A percentile compares a stretch with the other conserved stretches of the same genome.
These are phyloP conservation scores for Didymella lethalis DNA, from an alignment of 2,329 filamentous ascomycete species.

Conservation along the genomic window DNA sequence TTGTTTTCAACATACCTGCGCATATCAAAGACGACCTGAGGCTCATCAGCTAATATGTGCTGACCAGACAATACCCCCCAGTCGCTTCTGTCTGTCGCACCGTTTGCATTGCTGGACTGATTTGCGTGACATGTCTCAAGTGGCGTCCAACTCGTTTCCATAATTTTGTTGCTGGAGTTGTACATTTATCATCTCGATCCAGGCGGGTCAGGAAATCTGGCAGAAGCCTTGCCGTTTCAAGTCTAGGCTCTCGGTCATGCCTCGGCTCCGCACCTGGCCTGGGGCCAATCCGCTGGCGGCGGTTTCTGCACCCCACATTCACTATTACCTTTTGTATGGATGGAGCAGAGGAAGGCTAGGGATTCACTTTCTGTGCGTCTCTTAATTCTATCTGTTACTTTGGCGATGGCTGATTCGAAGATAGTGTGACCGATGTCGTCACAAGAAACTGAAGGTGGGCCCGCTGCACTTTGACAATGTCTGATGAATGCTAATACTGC, in stretches of 20 bases:
- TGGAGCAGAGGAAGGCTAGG: conserved; percentile 35
- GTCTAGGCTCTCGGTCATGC: conserved; percentile 1
- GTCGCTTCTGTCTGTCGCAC: too few relatives aligned
- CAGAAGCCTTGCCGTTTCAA: background rate
- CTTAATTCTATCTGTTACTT: background rate
- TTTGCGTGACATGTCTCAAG: too few relatives aligned
- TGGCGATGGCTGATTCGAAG: conserved; percentile 11
- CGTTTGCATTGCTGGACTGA: too few relatives aligned
- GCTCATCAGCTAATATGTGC: too few relatives aligned
- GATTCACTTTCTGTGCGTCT: conserved; percentile 26
- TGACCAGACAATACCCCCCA: too few relatives aligned
- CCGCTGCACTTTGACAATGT: background rate
- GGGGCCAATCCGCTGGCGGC: background rate
- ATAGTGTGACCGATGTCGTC: conserved; percentile 36
- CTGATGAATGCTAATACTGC: background rate
- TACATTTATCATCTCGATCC: too few relatives aligned
- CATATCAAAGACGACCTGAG: too few relatives aligned
- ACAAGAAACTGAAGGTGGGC: conserved; percentile 35
- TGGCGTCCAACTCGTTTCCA: too few relatives aligned
- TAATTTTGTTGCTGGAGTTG: too few relatives aligned
- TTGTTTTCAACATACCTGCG: too few relatives aligned
- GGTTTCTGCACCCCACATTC: conserved; percentile 14
- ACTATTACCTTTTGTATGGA: conserved; percentile 25
- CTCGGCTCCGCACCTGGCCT: conserved; percentile 2
- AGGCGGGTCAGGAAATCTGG: background rate